Conservation (phyloP, 257 asterid species). For the Jacaranda mimosifolia region DNA sequence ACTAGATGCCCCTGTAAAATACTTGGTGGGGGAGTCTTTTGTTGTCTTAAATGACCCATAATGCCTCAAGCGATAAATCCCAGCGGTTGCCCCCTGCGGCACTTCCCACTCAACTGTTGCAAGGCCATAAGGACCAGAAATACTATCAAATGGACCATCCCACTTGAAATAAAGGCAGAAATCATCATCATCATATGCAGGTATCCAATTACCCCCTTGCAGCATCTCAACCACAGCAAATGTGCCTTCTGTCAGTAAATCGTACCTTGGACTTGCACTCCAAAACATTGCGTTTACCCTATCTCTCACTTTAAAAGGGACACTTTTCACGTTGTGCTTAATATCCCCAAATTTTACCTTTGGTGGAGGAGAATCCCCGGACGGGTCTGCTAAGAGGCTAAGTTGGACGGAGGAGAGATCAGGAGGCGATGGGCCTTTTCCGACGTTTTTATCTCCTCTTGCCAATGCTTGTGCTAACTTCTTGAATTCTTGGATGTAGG, state of each 20-base stretch:
- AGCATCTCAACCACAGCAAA: conserved; percentile 59
- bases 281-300: conserved; percentile 56
- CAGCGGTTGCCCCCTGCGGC: conserved; percentile 44
- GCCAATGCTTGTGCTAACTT: conserved; percentile 60
- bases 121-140: conserved; percentile 38
- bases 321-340: conserved; percentile 43
- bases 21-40: conserved; percentile 39
- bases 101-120: conserved; percentile 71
- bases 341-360: conserved; percentile 63
- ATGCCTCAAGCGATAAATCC: conserved; percentile 56
- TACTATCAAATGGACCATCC: conserved; percentile 36
- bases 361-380: conserved; percentile 63
- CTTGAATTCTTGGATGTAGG: conserved; percentile 75
- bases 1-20: conserved; percentile 64
- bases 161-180: conserved; percentile 61
- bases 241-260: conserved; percentile 62
- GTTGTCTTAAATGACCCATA: conserved; percentile 56
- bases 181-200: conserved; percentile 63
- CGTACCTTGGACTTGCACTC: conserved; percentile 67
- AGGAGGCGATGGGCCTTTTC: conserved; percentile 59
- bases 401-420: conserved; percentile 60
- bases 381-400: conserved; percentile 48
- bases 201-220: conserved; percentile 48
- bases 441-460: conserved; percentile 40
- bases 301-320: conserved; percentile 45